Conservation (phyloP, 257 asterid species). For the Nicotiana obtusifolia region DNA sequence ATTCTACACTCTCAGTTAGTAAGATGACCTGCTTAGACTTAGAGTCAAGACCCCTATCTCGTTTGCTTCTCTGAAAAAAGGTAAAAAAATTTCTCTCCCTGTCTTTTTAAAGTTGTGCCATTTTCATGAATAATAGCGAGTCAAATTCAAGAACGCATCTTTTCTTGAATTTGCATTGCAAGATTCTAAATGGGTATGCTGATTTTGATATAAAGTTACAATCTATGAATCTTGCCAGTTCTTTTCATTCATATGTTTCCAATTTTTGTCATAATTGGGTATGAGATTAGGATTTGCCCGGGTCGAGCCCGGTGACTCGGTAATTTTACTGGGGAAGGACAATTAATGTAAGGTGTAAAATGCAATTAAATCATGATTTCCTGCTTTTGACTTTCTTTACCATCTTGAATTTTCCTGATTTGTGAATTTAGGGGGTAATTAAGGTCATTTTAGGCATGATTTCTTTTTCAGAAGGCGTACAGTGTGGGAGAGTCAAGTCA, state of each 20-base stretch:
- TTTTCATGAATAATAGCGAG: neutral
- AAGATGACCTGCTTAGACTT: neutral
- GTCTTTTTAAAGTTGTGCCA: neutral
- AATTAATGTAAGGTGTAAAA: neutral
- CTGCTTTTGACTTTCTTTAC: neutral
- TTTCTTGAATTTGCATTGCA: neutral
- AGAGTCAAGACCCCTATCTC: neutral
- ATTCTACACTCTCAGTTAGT: neutral
- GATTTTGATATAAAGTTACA: neutral
- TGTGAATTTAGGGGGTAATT: neutral
- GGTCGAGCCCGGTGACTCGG: neutral
- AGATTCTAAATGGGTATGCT: neutral
- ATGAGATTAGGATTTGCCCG: neutral
- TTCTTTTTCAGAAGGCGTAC: neutral
- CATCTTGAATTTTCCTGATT: neutral
- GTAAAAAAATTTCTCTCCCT: neutral
- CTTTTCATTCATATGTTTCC: neutral
- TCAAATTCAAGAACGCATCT: neutral
- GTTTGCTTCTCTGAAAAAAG: conserved; percentile 2
- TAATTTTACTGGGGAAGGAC: neutral
- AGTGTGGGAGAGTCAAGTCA: neutral
- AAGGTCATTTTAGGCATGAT: neutral
- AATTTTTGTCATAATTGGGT: conserved; percentile 2
- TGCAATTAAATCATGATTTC: conserved; percentile 7
- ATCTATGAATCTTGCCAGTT: neutral